A percentile compares a stretch with the other conserved stretches of the same genome.
Evolutionary conservation across 495 filamentous ascomycete species (phyloP).

Genomic region (Podospora pseudopauciseta): DNA sequence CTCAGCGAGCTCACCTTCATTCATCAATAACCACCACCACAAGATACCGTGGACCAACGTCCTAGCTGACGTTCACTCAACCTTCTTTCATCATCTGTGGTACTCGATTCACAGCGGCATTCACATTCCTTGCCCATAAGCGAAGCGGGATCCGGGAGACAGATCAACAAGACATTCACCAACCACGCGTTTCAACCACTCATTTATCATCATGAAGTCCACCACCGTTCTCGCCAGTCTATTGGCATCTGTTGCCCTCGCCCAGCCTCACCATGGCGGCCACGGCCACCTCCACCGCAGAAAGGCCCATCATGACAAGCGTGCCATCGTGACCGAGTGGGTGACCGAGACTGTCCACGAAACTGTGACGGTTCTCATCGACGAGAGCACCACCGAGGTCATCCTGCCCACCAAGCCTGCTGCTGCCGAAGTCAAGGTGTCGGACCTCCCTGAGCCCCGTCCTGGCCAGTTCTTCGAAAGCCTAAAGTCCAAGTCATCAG

Average conservation of each 20-base stretch:
- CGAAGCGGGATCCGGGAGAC: neutral
- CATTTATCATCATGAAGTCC: conserved; percentile 47
- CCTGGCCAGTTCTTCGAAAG: conserved; percentile 45
- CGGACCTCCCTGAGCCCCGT: conserved; percentile 5
- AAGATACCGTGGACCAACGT: conserved; percentile 2
- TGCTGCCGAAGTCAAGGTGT: conserved; percentile 11
- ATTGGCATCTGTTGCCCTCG: conserved; percentile 42
- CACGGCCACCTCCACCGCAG: conserved; percentile 38
- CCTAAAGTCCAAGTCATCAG: conserved; percentile 12
- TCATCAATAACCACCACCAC: conserved; percentile 3
- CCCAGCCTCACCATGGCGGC: conserved; percentile 42
- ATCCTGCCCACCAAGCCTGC: conserved; percentile 32
- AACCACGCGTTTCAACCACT: neutral
- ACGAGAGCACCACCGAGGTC: conserved; percentile 40
- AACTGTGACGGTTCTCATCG: conserved; percentile 46
- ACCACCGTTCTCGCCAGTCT: conserved; percentile 34
- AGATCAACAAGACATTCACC: neutral
- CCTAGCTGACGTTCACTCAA: neutral
- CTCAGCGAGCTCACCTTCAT: conserved; percentile 34
- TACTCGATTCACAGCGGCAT: neutral
- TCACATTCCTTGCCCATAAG: conserved; percentile 9
- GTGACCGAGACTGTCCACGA: conserved; percentile 47
- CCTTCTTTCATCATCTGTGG: neutral
- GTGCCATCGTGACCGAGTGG: conserved; percentile 43
- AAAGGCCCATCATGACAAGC: conserved; percentile 37